Base-by-base conservation (phyloP, 2,329 filamentous ascomycete species). In the Dactylellina cionopaga region DNA sequence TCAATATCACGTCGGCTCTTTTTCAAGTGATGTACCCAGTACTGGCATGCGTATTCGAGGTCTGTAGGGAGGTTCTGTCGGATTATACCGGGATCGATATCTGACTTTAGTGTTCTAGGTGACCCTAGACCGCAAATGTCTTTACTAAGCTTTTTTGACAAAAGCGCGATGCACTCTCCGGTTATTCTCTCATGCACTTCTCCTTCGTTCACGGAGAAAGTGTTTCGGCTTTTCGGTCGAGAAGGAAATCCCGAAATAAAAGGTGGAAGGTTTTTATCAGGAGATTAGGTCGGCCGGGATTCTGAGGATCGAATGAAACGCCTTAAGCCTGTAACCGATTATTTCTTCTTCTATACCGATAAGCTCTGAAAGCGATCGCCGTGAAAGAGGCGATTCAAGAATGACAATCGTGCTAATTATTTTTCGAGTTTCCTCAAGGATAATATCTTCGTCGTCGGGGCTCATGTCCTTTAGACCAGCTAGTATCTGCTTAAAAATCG, bases 191-290 rank as follows among this genome's bases (percentile, higher is more conserved):
- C 22, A 64, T 84, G 77, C 19, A 77, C 75, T 15, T 74, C 13
- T 49, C 66, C 75, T 68, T 81, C 79, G 19, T 83, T 75, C 39
- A 82, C 76, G 78, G 79, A 79, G 74, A 83, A 82, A 0, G 46
- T 72, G 31, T 78, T 76, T n/a, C 63, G 75, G 1, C 5, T 27
- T 39, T 35, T 24, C 13, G 11, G 58, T 80, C 76, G 7, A 80
- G 29, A 9, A 83, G 79, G 71, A 81, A 81, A 24, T 66, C 52
- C 10, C 51, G 41, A 24, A 66, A 58, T 11, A 52, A 66, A 7
- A 66, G 43, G 24, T 66, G 62, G 10, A 66, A 66, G 9, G 44
- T 56, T 11, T 54, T 25, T 9, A 66, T 25, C 3, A 25, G 49
- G 13, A n/a, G 4, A 6, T 56, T 29, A 13, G 33, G 1, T 58